A percentile compares a stretch with the other conserved stretches of the same genome.
Conservation (phyloP, 2,329 filamentous ascomycete genomes). For the Monilinia fructicola region DNA sequence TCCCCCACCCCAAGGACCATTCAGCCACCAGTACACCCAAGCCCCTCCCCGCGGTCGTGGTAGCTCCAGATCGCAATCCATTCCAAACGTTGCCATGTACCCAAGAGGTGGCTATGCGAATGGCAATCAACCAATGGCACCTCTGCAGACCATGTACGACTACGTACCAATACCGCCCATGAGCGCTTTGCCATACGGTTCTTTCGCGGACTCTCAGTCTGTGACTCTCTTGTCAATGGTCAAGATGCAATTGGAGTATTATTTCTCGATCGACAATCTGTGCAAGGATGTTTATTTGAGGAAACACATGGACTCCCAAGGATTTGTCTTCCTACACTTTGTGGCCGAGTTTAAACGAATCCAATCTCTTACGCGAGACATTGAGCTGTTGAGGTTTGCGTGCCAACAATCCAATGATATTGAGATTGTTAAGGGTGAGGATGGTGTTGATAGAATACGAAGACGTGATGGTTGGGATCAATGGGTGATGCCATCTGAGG, state of each 20-base stretch:
- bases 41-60: slow-evolving; percentile 47
- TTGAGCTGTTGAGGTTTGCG: slow-evolving; percentile 71
- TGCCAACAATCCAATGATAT: slow-evolving; percentile 71
- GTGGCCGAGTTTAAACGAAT: slow-evolving; percentile 87
- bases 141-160: slow-evolving; percentile 55
- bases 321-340: slow-evolving; percentile 78
- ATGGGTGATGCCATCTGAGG: slow-evolving; percentile 71
- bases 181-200: slow-evolving; percentile 57
- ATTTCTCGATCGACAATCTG: slow-evolving; percentile 94
- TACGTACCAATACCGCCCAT: slow-evolving; percentile 56
- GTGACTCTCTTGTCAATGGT: slow-evolving; percentile 42
- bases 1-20: slow-evolving; percentile 43
- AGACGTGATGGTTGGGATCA: slow-evolving; percentile 73
- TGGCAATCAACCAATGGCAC: slow-evolving; percentile 42
- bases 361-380: slow-evolving; percentile 67
- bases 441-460: slow-evolving; percentile 77
- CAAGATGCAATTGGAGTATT: slow-evolving; percentile 72
- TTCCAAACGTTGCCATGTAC: slow-evolving; percentile 55
- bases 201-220: slow-evolving; percentile 57
- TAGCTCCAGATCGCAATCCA: slow-evolving; percentile 59
- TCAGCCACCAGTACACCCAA: slow-evolving; percentile 39
- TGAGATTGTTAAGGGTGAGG: slow-evolving; percentile 72
- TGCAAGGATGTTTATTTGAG: slow-evolving; percentile 90
- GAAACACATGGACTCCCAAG: slow-evolving; percentile 90
- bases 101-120: slow-evolving; percentile 43